Percentiles rank a stretch among this genome's conserved stretches.
These are phyloP conservation scores for Coemansia sp. DNA, from an alignment of 192 early-diverging fungal species.

Conservation along the genomic window DNA sequence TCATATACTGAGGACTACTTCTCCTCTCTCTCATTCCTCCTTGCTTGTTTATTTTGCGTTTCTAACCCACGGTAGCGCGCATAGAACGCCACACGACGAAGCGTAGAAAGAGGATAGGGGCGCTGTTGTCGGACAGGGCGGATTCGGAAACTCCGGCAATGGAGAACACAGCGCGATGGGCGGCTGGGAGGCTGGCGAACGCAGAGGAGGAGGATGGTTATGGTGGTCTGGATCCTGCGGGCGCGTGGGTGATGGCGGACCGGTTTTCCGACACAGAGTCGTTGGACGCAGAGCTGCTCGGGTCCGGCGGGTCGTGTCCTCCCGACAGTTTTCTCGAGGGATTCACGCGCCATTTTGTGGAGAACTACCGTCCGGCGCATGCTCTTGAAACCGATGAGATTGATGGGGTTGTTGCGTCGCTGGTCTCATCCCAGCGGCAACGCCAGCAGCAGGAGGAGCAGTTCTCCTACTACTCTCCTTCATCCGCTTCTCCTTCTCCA, in stretches of 20 bases:
- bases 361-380: constrained; percentile 21
- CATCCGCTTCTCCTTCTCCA: no score
- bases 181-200: neutral
- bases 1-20: no score
- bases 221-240: neutral
- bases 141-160: no score
- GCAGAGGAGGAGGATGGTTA: neutral
- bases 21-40: no score
- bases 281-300: neutral
- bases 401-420: neutral
- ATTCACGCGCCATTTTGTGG: constrained; percentile 41
- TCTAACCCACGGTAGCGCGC: no score
- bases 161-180: no score
- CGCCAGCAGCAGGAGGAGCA: no score
- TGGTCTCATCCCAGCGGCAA: neutral
- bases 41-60: no score
- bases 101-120: no score
- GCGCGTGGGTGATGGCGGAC: neutral
- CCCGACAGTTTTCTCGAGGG: constrained; percentile 40
- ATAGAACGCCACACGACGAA: no score
- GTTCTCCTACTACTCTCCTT: no score
- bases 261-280: neutral
- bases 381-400: neutral
- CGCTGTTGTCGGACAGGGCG: no score
- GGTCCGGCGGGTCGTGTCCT: constrained; percentile 7